Base-by-base conservation (phyloP, 2,329 filamentous ascomycete species). In the Escovopsis sp. region DNA sequence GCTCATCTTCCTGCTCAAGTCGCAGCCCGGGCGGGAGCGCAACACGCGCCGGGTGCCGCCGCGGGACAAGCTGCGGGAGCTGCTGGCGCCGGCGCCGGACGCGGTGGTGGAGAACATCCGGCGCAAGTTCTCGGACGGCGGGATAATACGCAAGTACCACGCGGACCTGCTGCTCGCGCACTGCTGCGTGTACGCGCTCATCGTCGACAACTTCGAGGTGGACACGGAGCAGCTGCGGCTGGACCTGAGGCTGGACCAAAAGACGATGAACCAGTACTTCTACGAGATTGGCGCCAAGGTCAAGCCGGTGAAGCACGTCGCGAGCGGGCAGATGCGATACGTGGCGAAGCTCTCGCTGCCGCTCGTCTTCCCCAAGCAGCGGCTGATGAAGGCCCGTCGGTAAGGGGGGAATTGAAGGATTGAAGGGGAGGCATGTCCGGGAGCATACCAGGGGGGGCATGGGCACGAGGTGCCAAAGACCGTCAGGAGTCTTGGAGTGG, bases 331-430 rank as follows among this genome's bases (percentile, higher is more conserved):
- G 45, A 59, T 59, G 43, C 52, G 60, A 27, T 63, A 71, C 45
- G 64, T 88, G 39, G 87, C 83, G 11, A 77, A 77, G 50, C 64
- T 96, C 52, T 75, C 72, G 51, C 60, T 95, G 47, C 91, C 91
- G 3, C 65, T 95, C 37, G 72, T 79, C 45, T 95, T 95, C 57
- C 91, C 89, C 1, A 87, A 81, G 64, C 60, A 63, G 51, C 55
- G 58, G 40, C 53, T 57, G 20, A 57, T 61, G 41, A 41, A 39
- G 14, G 45, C 43, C 25, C 70, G 7, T 39, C 52, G 43, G 24
- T 46, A 37, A 35, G 9, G 30, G 14, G 11, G 14, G n/a, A n/a
- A n/a, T 9, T 4, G 10, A 24, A 29, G 3, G 27, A 5, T 20
- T 20, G 20, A 20, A 29, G 5, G 20, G 20, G 20, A 20, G 20